phyloP scores from a whole-genome alignment of 2,329 filamentous ascomycete species.

The Xylariomycetidae sp. region DNA sequence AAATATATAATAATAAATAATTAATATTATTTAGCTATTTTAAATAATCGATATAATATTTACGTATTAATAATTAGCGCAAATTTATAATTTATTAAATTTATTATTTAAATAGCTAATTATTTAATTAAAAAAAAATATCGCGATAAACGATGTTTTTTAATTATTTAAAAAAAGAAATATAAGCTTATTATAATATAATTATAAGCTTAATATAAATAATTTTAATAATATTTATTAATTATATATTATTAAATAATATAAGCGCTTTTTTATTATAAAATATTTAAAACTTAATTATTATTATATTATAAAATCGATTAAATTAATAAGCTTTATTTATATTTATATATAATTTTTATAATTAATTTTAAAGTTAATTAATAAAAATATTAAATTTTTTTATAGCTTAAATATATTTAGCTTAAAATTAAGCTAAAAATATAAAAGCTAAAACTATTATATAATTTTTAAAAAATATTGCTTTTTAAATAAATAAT shows the following conservation, averaged over 20 bases:
- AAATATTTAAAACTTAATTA: neutral
- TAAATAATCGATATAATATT: conserved; percentile 1
- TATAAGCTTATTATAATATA: conserved; percentile 1
- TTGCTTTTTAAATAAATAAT: too few relatives aligned
- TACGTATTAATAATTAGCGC: neutral
- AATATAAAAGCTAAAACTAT: too few relatives aligned
- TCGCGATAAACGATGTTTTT: too few relatives aligned
- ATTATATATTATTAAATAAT: neutral
- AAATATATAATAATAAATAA: too few relatives aligned
- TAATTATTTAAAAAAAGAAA: too few relatives aligned
- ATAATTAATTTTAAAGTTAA: conserved; percentile 1
- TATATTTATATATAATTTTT: neutral
- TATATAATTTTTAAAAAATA: too few relatives aligned
- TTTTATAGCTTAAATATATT: too few relatives aligned
- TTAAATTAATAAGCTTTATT: conserved; percentile 1
- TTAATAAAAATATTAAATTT: neutral
- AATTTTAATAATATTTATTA: neutral
- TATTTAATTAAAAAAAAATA: too few relatives aligned
- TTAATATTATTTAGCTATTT: too few relatives aligned
- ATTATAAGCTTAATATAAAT: neutral
- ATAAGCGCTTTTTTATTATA: neutral
- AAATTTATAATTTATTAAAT: neutral
- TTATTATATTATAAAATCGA: too few relatives aligned
- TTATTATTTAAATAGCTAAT: neutral
- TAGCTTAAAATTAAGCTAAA: too few relatives aligned